Base-by-base conservation (phyloP, 495 filamentous ascomycete genomes). In the Pseudotulostoma volvatum region DNA sequence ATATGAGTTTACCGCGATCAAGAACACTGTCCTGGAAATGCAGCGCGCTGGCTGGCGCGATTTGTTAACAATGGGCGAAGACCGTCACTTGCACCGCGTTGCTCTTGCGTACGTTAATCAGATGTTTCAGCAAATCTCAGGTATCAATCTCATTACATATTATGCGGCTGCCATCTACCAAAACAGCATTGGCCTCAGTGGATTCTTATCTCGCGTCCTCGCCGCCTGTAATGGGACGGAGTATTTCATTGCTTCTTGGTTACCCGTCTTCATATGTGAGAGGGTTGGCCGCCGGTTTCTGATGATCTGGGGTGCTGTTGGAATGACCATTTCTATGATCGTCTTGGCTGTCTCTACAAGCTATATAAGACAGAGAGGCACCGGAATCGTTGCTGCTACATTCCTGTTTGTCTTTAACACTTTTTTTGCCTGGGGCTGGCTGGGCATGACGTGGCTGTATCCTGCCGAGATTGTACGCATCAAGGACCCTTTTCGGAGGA, bases 361-460 rank as follows among this genome's bases (percentile, higher is more conserved):
- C 17, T 53, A 63, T 14, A 46, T 44, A 5, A 38, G 59, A 28
- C 50, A 62, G 4, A 51, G 71, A 31, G 58, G 53, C 4, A 53
- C 59, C 7, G 56, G 60, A 35, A 62, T 70, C 14, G 68, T 61
- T 2, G 70, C 69, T 9, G 63, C 68, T 0, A 64, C 74, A 4
- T 78, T 84, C 49, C 55, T 81, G 19, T 85, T 85, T 53, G 60
- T 81, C 16, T 84, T 81, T 64, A 79, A 78, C 51, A 77, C 76
- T 1, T 83, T 83, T 61, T 85, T 84, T 46, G 78, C 77, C 3
- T 59, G 81, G 40, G 80, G 79, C 11, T 84, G 79, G 80, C 64
- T 83, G 15, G 79, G 77, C 19, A 83, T 83, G 76, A 77, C 76
- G 37, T 80, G 67, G 77, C 59, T 85, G 16, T 85, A 84, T 49